phyloP scores from a whole-genome alignment of 2,329 filamentous ascomycete genomes.

The Periconia sp. region DNA sequence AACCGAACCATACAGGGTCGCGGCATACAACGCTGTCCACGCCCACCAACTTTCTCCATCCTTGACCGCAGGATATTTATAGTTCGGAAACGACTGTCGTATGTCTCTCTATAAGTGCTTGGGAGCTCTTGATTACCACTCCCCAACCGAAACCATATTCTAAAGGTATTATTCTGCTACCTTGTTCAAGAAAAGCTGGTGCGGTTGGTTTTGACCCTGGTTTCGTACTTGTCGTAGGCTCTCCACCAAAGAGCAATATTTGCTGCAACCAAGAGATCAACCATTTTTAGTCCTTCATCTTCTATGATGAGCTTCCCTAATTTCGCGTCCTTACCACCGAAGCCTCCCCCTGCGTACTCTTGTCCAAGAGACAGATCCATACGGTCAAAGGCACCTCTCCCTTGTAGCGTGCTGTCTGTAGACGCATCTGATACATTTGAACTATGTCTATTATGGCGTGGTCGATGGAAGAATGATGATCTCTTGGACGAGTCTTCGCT shows the following conservation, averaged over 20 bases:
- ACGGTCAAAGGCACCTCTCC: slow-evolving; percentile 45
- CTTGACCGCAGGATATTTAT: no score
- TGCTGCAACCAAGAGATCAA: slow-evolving; percentile 86
- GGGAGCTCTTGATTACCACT: no score
- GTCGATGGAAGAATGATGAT: slow-evolving; percentile 38
- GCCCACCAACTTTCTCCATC: no score
- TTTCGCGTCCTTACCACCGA: slow-evolving; percentile 84
- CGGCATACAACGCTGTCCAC: no score
- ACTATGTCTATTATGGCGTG: slow-evolving; percentile 29
- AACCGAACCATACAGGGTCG: no score
- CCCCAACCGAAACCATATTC: no score
- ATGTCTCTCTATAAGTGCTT: no score
- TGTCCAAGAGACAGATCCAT: slow-evolving; percentile 76
- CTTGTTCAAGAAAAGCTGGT: slow-evolving; percentile 4
- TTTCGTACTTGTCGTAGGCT: slow-evolving; percentile 65
- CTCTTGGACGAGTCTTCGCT: slow-evolving; percentile 35
- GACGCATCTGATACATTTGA: slow-evolving; percentile 28
- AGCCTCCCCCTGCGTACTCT: slow-evolving; percentile 84
- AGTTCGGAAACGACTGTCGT: no score
- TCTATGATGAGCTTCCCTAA: slow-evolving; percentile 89
- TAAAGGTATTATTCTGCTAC: no score
- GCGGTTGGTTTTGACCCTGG: slow-evolving; percentile 8
- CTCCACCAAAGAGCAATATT: slow-evolving; percentile 95
- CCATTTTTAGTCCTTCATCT: slow-evolving; percentile 90
- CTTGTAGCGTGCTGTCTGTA: slow-evolving; percentile 18